Base-by-base conservation (phyloP, 2,329 filamentous ascomycete species). In the Exserohilum turcica region DNA sequence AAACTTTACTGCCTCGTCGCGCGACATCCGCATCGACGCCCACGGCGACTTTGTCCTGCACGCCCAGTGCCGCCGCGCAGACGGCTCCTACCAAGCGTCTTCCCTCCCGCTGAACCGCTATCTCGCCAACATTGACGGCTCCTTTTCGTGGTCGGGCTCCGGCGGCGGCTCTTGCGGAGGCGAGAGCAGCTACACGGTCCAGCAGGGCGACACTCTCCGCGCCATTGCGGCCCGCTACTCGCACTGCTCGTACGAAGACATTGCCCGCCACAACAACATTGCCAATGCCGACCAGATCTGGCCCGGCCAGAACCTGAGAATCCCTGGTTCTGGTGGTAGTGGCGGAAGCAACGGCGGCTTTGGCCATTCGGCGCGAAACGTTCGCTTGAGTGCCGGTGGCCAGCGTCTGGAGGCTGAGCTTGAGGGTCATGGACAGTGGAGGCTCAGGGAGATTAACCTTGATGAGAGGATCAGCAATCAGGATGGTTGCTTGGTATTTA, bases 261-360 rank as follows among this genome's bases (percentile, higher is more conserved):
- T 69, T 3, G 61, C 65, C 1, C 51, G 63, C 3, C 63, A 67
- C 45, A 69, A 69, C 47, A 61, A 64, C 29, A 66, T 69, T 16
- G 46, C 43, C 29, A 69, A 69, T 15, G 48, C 64, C 0, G 66
- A 69, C 21, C 59, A 66, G 57, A 67, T 69, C 16, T 69, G 65
- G 52, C 65, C 65, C 1, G 66, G 66, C 1, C 65, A 69, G 59
- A 60, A 59, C 5, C 33, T 69, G 18, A 57, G 63, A 38, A 43
- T 68, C 2, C 66, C 65, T 2, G 21, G 21, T 24, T 15, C 38
- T 13, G 63, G 64, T 8, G 64, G 63, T 0, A 60, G 54, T 15
- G 49, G 64, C 33, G 60, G 66, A 28, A 40, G 39, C 8, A 24
- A 24, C 3, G 28, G 51, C 2, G 45, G 39, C 10, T 69, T 69